A percentile compares a stretch with the other conserved stretches of the same genome.
Evolutionary conservation across 1,284 basidiomycete genomes (phyloP).

Genomic region (Apiotrichum mycotoxinovorans): DNA sequence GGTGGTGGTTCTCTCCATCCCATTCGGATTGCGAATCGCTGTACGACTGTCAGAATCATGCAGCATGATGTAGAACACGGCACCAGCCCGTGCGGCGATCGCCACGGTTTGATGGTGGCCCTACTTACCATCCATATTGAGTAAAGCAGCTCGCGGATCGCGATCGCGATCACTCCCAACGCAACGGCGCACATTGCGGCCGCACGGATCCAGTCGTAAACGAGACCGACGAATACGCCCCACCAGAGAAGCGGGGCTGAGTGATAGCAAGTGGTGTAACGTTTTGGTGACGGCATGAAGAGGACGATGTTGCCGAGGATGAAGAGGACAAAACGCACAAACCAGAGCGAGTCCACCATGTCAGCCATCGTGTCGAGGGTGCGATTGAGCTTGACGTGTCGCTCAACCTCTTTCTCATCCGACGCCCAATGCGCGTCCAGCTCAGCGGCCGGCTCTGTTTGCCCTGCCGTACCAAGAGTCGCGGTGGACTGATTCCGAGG

Average conservation of each 20-base stretch:
- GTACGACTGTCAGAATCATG: too few relatives aligned
- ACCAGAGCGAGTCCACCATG: not conserved
- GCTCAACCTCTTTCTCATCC: not conserved
- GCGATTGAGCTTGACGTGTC: not conserved
- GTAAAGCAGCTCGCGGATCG: not conserved
- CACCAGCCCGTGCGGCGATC: too few relatives aligned
- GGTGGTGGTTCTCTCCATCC: constrained; percentile 1
- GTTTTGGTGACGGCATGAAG: constrained; percentile 23
- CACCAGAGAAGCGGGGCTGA: constrained; percentile 38
- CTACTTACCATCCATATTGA: too few relatives aligned
- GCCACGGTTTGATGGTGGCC: too few relatives aligned
- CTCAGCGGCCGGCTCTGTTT: not conserved
- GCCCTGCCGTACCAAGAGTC: too few relatives aligned
- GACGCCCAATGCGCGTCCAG: not conserved
- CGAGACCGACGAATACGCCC: constrained; percentile 33
- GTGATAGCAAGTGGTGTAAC: constrained; percentile 25
- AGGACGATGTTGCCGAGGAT: constrained; percentile 30
- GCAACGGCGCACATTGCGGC: constrained; percentile 15
- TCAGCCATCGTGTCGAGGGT: not conserved
- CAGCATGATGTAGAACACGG: too few relatives aligned
- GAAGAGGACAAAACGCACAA: constrained; percentile 14
- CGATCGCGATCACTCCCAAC: not conserved
- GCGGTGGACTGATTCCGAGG: not conserved
- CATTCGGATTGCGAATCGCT: not conserved
- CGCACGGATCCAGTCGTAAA: constrained; percentile 36